These are phyloP conservation scores for Otatea glauca DNA, from an alignment of 176 grass and related monocot species.

Conservation along the genomic window DNA sequence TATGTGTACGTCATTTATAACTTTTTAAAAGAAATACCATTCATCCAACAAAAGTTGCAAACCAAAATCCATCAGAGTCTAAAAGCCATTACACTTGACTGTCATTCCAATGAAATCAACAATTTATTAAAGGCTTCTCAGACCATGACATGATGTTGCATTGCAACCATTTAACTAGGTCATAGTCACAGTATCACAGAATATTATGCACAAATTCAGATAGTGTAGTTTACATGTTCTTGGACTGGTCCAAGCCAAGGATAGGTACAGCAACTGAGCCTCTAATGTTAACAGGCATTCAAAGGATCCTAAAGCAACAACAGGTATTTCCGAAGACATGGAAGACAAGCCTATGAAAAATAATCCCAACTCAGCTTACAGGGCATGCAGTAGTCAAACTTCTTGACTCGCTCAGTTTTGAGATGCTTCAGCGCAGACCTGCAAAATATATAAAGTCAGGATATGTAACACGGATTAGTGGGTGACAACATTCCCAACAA, in stretches of 20 bases:
- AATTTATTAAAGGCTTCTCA: neutral
- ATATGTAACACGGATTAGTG: neutral
- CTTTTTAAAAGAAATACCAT: neutral
- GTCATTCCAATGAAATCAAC: slow-evolving; percentile 5
- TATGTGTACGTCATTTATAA: neutral
- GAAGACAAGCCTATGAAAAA: slow-evolving; percentile 15
- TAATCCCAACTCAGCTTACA: slow-evolving; percentile 64
- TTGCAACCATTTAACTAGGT: slow-evolving; percentile 24
- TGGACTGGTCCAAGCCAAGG: slow-evolving; percentile 22
- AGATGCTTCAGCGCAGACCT: slow-evolving; percentile 84
- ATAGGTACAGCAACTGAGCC: slow-evolving; percentile 38
- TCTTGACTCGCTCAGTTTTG: slow-evolving; percentile 79
- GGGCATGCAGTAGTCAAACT: slow-evolving; percentile 94
- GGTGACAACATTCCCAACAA: neutral
- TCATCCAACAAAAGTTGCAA: slow-evolving; percentile 20
- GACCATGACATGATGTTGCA: slow-evolving; percentile 5
- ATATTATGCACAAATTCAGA: slow-evolving; percentile 20
- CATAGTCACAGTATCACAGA: neutral
- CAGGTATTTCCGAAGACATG: slow-evolving; percentile 27
- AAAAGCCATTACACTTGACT: neutral
- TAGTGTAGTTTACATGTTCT: slow-evolving; percentile 36
- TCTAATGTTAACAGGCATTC: neutral
- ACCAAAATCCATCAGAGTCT: neutral
- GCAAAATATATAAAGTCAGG: slow-evolving; percentile 33
- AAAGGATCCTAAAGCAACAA: slow-evolving; percentile 19